A percentile compares a stretch with the other conserved stretches of the same genome.
Evolutionary conservation across 2,329 filamentous ascomycete species (phyloP).

Genomic region (Aspergillus fumigatus): DNA sequence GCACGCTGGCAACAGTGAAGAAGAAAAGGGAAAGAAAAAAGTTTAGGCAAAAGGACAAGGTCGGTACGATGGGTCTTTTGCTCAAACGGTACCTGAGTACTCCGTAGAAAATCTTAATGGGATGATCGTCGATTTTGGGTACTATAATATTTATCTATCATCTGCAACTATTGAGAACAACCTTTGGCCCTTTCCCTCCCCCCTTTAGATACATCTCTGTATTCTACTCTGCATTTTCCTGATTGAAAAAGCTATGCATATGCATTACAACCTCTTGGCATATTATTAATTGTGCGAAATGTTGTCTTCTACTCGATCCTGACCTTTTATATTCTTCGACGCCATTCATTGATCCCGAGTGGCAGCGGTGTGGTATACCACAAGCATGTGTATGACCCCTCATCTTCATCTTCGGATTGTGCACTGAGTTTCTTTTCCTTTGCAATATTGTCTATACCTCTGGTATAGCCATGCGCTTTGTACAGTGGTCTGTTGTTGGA

Average conservation of each 20-base stretch:
- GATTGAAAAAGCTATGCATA: not conserved
- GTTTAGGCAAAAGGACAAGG: not conserved
- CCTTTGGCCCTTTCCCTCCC: not conserved
- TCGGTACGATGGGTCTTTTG: not conserved
- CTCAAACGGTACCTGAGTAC: not conserved
- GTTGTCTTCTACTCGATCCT: not conserved
- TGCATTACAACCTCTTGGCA: not conserved
- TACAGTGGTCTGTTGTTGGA: not conserved
- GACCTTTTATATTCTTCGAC: not conserved
- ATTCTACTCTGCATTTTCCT: not conserved
- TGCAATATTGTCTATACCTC: not conserved
- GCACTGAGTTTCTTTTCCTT: not conserved
- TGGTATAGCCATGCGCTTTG: not conserved
- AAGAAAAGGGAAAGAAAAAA: not conserved
- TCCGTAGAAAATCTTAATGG: not conserved
- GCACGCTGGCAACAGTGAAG: not conserved
- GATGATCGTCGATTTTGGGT: not conserved
- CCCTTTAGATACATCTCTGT: not conserved
- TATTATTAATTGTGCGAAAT: not conserved
- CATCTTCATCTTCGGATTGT: not conserved
- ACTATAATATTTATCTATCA: not conserved
- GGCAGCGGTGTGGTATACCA: not conserved
- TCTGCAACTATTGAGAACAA: not conserved
- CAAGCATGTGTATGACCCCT: slow-evolving; percentile 8
- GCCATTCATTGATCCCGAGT: not conserved